A percentile compares a stretch with the other conserved stretches of the same genome.
Evolutionary conservation across 768 basidiomycete species (phyloP).

Genomic region (Exsudoporus frostii): DNA sequence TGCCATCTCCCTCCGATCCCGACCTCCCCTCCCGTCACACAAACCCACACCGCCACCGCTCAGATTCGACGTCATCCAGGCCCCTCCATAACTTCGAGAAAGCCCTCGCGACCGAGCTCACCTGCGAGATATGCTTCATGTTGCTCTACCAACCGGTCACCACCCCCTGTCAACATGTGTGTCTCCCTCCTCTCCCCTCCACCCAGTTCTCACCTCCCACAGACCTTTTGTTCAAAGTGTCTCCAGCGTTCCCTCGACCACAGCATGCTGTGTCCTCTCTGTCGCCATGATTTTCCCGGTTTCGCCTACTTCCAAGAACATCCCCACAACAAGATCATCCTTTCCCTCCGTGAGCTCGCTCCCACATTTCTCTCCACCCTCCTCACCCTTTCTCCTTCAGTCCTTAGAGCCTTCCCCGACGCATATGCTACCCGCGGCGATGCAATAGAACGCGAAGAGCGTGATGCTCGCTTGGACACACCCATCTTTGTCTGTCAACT

Average conservation of each 20-base stretch:
- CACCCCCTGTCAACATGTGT: slow-evolving; percentile 91
- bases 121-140: slow-evolving; percentile 89
- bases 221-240: slow-evolving; percentile 92
- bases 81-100: slow-evolving; percentile 48
- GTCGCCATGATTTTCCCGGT: slow-evolving; percentile 73
- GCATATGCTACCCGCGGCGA: slow-evolving; percentile 62
- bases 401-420: slow-evolving; percentile 67
- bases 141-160: slow-evolving; percentile 85
- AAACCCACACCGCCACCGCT: slow-evolving; percentile 27
- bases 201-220: slow-evolving; percentile 9
- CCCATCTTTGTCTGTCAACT: slow-evolving; percentile 91
- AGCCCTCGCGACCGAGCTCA: slow-evolving; percentile 63
- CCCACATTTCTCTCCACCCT: slow-evolving; percentile 5
- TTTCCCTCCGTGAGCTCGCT: slow-evolving; percentile 57
- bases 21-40: slow-evolving; percentile 21
- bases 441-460: slow-evolving; percentile 71
- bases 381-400: slow-evolving; percentile 33
- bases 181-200: slow-evolving; percentile 28
- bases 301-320: slow-evolving; percentile 80
- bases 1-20: not conserved
- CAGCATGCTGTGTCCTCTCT: slow-evolving; percentile 76
- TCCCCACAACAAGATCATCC: slow-evolving; percentile 65
- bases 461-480: slow-evolving; percentile 74
- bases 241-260: slow-evolving; percentile 91
- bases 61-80: slow-evolving; percentile 27